Percentiles rank a stretch among this genome's conserved stretches.
Evolutionary conservation across 805 yeast genomes (phyloP).

Genomic region (Starmerella kuoi): DNA sequence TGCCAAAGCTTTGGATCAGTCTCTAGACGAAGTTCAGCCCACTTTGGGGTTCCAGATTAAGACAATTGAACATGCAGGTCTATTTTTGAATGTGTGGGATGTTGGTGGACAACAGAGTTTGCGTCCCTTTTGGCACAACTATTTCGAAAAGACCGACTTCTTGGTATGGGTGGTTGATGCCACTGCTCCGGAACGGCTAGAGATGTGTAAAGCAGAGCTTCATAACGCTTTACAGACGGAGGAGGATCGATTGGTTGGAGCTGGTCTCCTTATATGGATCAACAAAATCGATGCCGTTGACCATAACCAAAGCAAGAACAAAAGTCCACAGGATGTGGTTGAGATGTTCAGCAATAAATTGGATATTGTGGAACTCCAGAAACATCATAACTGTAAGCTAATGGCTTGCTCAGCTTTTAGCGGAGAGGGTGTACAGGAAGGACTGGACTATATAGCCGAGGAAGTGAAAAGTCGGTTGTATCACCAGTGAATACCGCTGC

Average conservation of each 20-base stretch:
- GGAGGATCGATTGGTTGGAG: conserved; percentile 61
- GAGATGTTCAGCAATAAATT: conserved; percentile 22
- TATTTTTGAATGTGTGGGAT: conserved; percentile 43
- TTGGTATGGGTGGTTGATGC: conserved; percentile 81
- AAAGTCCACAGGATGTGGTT: conserved; percentile 17
- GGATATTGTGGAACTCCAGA: conserved; percentile 28
- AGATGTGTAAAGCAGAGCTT: conserved; percentile 56
- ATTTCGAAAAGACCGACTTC: conserved; percentile 69
- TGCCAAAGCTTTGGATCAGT: conserved; percentile 40
- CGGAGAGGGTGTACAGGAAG: conserved; percentile 32
- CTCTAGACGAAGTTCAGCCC: conserved; percentile 53
- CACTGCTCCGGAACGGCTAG: conserved; percentile 43
- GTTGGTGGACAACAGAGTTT: conserved; percentile 82
- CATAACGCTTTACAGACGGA: conserved; percentile 37
- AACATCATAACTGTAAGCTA: conserved; percentile 33
- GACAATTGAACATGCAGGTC: conserved; percentile 34
- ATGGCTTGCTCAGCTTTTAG: conserved; percentile 41
- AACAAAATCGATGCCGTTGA: conserved; percentile 52
- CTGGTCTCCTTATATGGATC: conserved; percentile 52
- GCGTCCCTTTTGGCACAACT: conserved; percentile 86
- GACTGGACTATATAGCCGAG: conserved; percentile 35
- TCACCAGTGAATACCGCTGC: background rate
- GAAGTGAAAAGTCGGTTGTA: conserved; percentile 34
- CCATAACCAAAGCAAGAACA: too few species aligned
- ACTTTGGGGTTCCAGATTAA: conserved; percentile 83